These are phyloP conservation scores for Ichthyophthirius multifiliis DNA, from an alignment of 169 alveolate genomes.

Conservation along the genomic window DNA sequence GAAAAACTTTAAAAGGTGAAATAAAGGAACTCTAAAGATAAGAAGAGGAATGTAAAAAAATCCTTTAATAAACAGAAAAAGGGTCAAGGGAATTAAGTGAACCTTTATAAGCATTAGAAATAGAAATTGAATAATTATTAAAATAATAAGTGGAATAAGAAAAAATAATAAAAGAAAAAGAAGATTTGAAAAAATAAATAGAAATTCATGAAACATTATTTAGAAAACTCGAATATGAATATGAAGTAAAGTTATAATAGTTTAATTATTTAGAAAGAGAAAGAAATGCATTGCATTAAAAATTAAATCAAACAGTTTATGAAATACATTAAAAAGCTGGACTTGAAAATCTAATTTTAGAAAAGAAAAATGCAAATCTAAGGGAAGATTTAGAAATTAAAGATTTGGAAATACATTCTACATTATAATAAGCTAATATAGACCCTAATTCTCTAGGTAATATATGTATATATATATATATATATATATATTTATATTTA, in stretches of 20 bases:
- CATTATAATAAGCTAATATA: constrained; percentile 71
- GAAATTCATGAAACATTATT: constrained; percentile 56
- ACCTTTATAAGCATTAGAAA: constrained; percentile 67
- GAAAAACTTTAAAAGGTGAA: constrained; percentile 82
- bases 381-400: constrained; percentile 80
- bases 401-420: constrained; percentile 73
- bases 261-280: constrained; percentile 74
- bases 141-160: constrained; percentile 62
- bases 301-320: constrained; percentile 66
- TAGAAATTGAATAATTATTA: constrained; percentile 48
- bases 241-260: constrained; percentile 78
- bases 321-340: constrained; percentile 83
- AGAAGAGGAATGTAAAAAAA: constrained; percentile 59
- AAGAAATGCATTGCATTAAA: constrained; percentile 62
- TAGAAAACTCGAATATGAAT: constrained; percentile 76
- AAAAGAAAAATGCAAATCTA: constrained; percentile 74
- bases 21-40: constrained; percentile 53
- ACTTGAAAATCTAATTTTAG: constrained; percentile 70
- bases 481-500: neutral
- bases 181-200: constrained; percentile 51
- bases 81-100: constrained; percentile 60
- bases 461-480: neutral
- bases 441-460: constrained; percentile 68
- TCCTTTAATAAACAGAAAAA: constrained; percentile 55
- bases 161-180: constrained; percentile 48